phyloP scores from a whole-genome alignment of 306 rosid species.

The Rosa chinensis region DNA sequence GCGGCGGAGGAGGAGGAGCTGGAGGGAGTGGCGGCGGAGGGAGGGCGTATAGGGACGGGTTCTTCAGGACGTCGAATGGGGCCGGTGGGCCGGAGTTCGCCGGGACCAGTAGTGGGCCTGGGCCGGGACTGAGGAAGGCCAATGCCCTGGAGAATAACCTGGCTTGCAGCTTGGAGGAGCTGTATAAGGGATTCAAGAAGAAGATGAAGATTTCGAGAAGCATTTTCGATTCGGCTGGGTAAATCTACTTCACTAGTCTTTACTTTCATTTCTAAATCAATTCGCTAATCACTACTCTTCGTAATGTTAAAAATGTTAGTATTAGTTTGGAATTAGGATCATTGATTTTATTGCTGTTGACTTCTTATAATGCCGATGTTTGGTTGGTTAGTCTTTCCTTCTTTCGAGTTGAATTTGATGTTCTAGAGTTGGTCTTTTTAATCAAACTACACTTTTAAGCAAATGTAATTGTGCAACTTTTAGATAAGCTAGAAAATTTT shows the following conservation, averaged over 20 bases:
- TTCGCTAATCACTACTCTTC: background rate
- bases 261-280: background rate
- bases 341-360: slow-evolving; percentile 2
- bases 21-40: slow-evolving; percentile 33
- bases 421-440: background rate
- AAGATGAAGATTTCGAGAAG: slow-evolving; percentile 89
- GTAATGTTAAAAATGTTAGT: background rate
- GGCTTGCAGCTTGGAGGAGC: slow-evolving; percentile 87
- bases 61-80: slow-evolving; percentile 52
- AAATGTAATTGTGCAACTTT: background rate
- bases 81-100: slow-evolving; percentile 17
- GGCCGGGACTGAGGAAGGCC: slow-evolving; percentile 45
- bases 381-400: background rate
- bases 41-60: slow-evolving; percentile 45
- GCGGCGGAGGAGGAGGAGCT: slow-evolving; percentile 24
- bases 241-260: slow-evolving; percentile 15
- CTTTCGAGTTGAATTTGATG: slow-evolving; percentile 1
- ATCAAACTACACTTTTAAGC: background rate
- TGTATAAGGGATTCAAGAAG: slow-evolving; percentile 70
- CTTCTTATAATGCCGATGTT: background rate
- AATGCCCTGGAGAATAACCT: slow-evolving; percentile 59
- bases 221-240: slow-evolving; percentile 67
- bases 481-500: background rate
- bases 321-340: background rate
- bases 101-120: slow-evolving; percentile 7